phyloP scores from a whole-genome alignment of 306 rosid genomes.

The Castanea mollissima region DNA sequence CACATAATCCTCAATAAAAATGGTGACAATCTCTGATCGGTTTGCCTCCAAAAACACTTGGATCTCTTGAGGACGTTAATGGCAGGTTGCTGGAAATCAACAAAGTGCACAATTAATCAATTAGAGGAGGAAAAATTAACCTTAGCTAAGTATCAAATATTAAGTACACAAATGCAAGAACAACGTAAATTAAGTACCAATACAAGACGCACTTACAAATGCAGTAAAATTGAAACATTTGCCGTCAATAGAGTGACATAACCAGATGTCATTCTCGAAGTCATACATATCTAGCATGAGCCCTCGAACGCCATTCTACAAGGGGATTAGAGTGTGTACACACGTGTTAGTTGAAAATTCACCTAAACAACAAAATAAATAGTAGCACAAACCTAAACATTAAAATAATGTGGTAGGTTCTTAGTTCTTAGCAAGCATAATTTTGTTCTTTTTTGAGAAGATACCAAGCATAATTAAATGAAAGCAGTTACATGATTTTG shows the following conservation, averaged over 20 bases:
- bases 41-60: slow-evolving; percentile 57
- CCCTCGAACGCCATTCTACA: slow-evolving; percentile 87
- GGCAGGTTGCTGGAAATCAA: slow-evolving; percentile 66
- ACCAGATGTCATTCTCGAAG: slow-evolving; percentile 67
- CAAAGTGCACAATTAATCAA: slow-evolving; percentile 3
- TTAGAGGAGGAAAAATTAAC: slow-evolving; percentile 3
- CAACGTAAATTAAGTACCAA: not conserved
- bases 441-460: no score
- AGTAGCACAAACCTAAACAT: not conserved
- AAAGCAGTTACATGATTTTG: not conserved
- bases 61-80: slow-evolving; percentile 60
- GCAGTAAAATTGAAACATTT: slow-evolving; percentile 67
- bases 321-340: not conserved
- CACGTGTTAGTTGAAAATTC: not conserved
- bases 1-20: slow-evolving; percentile 90
- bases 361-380: not conserved
- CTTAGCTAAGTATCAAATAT: not conserved
- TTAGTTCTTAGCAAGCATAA: no score
- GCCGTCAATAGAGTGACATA: slow-evolving; percentile 74
- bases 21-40: slow-evolving; percentile 81
- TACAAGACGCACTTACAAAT: slow-evolving; percentile 65
- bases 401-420: slow-evolving; percentile 1
- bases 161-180: no score
- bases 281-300: slow-evolving; percentile 95
- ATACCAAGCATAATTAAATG: not conserved